phyloP scores from a whole-genome alignment of 305 asterid species.

The Fraxinus floribunda region DNA sequence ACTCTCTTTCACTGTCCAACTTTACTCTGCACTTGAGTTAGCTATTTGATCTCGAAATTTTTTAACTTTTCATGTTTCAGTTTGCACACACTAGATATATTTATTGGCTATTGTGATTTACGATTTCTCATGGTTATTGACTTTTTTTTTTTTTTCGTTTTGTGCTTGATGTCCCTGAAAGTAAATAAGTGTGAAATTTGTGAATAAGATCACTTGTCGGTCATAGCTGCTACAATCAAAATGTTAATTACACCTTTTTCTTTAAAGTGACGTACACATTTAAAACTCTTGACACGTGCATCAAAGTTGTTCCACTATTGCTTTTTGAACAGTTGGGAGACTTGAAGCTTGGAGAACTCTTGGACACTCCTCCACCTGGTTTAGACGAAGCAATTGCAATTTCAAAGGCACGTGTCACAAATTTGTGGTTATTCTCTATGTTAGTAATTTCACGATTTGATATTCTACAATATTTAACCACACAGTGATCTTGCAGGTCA shows the following conservation, averaged over 20 bases:
- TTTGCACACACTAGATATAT: neutral
- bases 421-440: constrained; percentile 10
- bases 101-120: neutral
- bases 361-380: constrained; percentile 84
- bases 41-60: neutral
- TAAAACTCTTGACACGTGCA: neutral
- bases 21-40: neutral
- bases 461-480: neutral
- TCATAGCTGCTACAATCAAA: neutral
- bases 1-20: neutral
- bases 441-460: neutral
- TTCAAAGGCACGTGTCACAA: constrained; percentile 47
- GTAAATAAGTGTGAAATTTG: neutral
- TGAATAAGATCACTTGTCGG: neutral
- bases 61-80: neutral
- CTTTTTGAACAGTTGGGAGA: constrained; percentile 54
- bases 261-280: neutral
- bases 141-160: neutral
- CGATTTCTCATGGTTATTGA: neutral
- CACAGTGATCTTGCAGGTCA: constrained; percentile 47
- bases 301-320: neutral
- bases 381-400: constrained; percentile 83
- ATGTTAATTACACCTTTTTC: neutral
- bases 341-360: constrained; percentile 71
- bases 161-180: neutral